Base-by-base conservation (phyloP, 257 asterid genomes). In the Fraxinus americana region DNA sequence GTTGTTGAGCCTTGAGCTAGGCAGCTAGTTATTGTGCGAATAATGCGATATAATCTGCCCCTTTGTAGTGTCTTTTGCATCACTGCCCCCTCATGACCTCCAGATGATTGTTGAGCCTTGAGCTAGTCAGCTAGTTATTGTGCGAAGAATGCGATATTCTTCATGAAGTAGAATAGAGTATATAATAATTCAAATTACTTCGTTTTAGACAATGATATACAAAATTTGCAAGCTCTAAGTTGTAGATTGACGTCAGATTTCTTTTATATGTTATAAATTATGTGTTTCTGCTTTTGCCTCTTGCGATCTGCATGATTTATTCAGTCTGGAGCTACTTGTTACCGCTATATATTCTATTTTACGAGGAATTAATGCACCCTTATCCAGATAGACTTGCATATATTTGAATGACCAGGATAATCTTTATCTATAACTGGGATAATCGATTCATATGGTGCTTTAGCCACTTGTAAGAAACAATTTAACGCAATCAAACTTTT, bases 1-100 rank as follows among this genome's bases (percentile, higher is more conserved):
- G 32, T 77, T 63, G 14, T 30, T 69, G 38, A 63, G 38, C 54
- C 38, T 39, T 73, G 63, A 57, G 23, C 41, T 35, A 30, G 34
- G 0, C 45, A 35, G 27, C 48, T 50, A 25, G 63, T 77, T 30
- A 19, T 57, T 70, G 71, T 35, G 35, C 52, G 69, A 43, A 27
- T 71, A 77, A 13, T 68, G 52, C 41, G 38, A 39, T 43, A 35
- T 34, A 10, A 11, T 25, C 30, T 10, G 69, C 35, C 35, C 27
- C 8, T 45, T 45, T 5, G 0, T 30, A 1, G 35, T 48, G 65
- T 73, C 21, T 59, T 72, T 57, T 70, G 48, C 23, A 30, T 30
- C 34, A 30, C 34, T 63, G 52, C 32, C 19, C 21, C 39, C 65
- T 74, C 48, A 54, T 78, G 83, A 67, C 52, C 52, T 70, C 36